Evolutionary conservation across 2,329 filamentous ascomycete species (phyloP).

Genomic region (Chrysoporthe puriensis): DNA sequence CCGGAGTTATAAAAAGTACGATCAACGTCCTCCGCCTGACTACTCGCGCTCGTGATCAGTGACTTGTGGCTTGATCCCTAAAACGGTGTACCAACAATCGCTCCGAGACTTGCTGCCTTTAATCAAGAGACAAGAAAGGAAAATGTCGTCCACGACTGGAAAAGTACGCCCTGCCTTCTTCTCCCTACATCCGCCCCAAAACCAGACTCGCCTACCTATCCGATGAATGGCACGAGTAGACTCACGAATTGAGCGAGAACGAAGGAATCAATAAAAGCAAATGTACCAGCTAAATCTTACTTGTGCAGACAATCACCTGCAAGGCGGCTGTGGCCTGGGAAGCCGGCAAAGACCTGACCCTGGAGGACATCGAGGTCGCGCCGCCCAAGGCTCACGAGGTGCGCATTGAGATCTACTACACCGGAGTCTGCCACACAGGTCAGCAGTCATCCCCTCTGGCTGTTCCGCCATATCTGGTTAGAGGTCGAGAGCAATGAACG

Average conservation of each 20-base stretch:
- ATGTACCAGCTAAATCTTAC: neutral
- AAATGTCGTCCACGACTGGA: conserved; percentile 28
- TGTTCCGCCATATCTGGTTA: neutral
- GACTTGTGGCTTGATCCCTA: neutral
- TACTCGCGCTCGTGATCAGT: neutral
- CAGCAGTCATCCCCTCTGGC: conserved; percentile 32
- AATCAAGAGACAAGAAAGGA: neutral
- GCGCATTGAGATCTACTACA: conserved; percentile 95
- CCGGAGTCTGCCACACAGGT: conserved; percentile 92
- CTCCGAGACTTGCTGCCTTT: neutral
- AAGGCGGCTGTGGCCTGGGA: conserved; percentile 97
- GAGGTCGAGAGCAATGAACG: neutral
- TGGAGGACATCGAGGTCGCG: conserved; percentile 91
- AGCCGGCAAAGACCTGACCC: conserved; percentile 82
- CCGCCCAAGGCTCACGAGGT: conserved; percentile 92
- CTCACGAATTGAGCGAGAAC: neutral
- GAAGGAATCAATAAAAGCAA: neutral
- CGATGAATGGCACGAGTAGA: neutral
- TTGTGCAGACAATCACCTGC: conserved; percentile 27
- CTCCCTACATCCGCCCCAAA: neutral
- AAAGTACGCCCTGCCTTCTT: conserved; percentile 12
- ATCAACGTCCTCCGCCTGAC: neutral
- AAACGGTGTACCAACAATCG: neutral
- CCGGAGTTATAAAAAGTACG: neutral
- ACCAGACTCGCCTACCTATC: neutral